These are phyloP conservation scores for Phaeosphaeria sp. DNA, from an alignment of 2,329 filamentous ascomycete species.

Conservation along the genomic window DNA sequence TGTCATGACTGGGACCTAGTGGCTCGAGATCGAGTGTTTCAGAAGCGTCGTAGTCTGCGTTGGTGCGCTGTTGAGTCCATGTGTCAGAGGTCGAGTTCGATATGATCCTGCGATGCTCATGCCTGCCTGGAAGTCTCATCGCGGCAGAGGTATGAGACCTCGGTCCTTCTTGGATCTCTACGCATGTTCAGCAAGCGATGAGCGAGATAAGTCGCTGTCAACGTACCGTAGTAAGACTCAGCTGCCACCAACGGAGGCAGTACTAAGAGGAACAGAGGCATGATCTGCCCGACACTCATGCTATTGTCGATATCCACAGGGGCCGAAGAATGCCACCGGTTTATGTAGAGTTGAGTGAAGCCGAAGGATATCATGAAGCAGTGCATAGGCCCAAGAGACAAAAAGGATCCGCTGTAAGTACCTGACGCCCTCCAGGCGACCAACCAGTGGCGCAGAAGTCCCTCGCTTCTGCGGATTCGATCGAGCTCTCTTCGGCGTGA, in stretches of 20 bases:
- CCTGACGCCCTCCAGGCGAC: background rate
- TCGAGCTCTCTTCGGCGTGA: background rate
- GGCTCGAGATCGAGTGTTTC: background rate
- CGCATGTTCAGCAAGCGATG: background rate
- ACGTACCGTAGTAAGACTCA: background rate
- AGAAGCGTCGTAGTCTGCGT: background rate
- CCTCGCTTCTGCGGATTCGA: background rate
- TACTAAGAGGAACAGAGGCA: background rate
- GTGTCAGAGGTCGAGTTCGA: background rate
- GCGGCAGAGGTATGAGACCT: background rate
- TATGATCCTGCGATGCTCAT: too few relatives aligned
- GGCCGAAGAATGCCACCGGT: background rate
- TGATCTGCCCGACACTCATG: background rate
- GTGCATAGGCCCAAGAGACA: background rate
- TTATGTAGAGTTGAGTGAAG: background rate
- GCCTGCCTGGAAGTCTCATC: too few relatives aligned
- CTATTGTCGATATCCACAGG: background rate
- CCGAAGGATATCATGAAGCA: background rate
- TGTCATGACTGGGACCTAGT: background rate
- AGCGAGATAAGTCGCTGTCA: background rate
- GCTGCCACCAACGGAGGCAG: background rate
- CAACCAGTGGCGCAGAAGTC: background rate
- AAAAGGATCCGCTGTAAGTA: background rate
- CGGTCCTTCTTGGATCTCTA: background rate
- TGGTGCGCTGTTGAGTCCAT: background rate